phyloP scores from a whole-genome alignment of 2,329 filamentous ascomycete genomes.

The Penicillium hordei region DNA sequence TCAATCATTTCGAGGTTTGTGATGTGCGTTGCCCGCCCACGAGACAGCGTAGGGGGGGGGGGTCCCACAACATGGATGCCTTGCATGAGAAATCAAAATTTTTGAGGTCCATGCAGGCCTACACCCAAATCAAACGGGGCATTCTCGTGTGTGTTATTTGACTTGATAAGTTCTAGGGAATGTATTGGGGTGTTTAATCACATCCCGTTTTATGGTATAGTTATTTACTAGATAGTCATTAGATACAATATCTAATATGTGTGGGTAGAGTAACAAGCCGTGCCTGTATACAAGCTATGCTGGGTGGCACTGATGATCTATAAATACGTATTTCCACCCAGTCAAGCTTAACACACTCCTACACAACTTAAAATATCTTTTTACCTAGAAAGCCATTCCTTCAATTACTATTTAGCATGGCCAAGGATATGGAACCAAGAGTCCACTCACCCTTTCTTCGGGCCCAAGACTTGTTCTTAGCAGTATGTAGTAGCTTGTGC shows the following conservation, averaged over 20 bases:
- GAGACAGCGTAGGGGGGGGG: not conserved
- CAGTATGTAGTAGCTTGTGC: conserved; percentile 61
- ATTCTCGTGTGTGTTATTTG: not conserved
- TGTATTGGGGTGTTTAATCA: not conserved
- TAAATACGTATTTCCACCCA: conserved; percentile 17
- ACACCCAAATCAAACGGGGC: not conserved
- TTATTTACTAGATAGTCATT: not conserved
- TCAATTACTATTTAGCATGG: not conserved
- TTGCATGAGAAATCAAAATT: not conserved
- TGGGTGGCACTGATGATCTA: conserved; percentile 10
- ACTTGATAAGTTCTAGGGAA: not conserved
- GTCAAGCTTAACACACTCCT: not conserved
- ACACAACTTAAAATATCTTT: too few species aligned
- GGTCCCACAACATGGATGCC: too few species aligned
- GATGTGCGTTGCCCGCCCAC: not conserved
- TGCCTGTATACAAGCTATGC: too few species aligned
- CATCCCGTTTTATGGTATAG: not conserved
- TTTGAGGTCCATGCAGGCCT: not conserved
- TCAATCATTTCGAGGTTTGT: not conserved
- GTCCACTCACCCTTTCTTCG: conserved; percentile 42
- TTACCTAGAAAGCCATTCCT: too few species aligned
- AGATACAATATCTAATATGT: not conserved
- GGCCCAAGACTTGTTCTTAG: conserved; percentile 53
- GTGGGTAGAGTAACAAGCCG: too few species aligned
- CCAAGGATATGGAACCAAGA: conserved; percentile 31